Conservation (phyloP, 208 protist genomes). For the Acanthamoeba royreba region DNA sequence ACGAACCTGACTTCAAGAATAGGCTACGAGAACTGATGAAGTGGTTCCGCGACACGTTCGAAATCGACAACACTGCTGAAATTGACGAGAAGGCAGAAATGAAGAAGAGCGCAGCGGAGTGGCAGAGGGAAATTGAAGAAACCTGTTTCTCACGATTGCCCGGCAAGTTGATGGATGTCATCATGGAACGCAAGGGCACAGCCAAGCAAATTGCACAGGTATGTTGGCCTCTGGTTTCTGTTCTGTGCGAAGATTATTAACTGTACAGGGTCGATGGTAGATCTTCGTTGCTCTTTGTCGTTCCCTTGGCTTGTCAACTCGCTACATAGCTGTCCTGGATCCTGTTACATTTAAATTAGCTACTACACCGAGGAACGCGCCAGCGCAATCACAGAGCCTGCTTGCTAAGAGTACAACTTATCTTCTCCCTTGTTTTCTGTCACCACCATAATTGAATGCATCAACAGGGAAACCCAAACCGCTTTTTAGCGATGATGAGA, state of each 20-base stretch:
- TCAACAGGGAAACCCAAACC: too few relatives aligned
- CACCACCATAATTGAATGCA: too few relatives aligned
- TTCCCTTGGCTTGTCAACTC: not conserved
- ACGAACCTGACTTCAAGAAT: not conserved
- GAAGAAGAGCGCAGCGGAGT: not conserved
- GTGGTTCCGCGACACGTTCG: not conserved
- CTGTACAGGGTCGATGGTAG: too few relatives aligned
- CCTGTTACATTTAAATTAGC: not conserved
- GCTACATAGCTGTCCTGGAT: not conserved
- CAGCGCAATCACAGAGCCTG: not conserved
- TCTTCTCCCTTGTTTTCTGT: too few relatives aligned
- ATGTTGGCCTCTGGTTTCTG: too few relatives aligned
- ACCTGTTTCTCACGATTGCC: not conserved
- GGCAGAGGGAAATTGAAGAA: not conserved
- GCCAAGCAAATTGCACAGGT: constrained; percentile 30
- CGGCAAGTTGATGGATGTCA: not conserved
- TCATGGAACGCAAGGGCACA: not conserved
- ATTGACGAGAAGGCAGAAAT: not conserved
- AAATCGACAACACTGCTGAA: not conserved
- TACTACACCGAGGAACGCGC: not conserved
- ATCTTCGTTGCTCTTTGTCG: too few relatives aligned
- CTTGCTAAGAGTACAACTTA: not conserved
- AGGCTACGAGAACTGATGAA: not conserved
- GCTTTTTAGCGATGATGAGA: too few relatives aligned
- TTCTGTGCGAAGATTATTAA: too few relatives aligned